Conservation (phyloP, 148 eudicot genomes). For the Vaccinium darrowii region DNA sequence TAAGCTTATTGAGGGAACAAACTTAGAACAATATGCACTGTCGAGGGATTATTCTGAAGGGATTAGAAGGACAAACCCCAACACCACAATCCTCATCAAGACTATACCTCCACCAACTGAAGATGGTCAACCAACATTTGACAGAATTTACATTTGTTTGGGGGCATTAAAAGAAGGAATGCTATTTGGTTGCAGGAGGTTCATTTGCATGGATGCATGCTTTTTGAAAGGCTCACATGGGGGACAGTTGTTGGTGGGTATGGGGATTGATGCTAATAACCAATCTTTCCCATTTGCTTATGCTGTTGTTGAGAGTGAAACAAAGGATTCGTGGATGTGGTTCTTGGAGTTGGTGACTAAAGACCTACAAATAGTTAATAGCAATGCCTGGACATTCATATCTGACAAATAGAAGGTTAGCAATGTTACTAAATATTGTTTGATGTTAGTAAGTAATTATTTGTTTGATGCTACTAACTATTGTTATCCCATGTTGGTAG, state of each 20-base stretch:
- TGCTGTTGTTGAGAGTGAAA: not conserved
- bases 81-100: not conserved
- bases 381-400: not conserved
- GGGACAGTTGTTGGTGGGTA: not conserved
- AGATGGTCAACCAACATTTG: not conserved
- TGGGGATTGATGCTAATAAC: not conserved
- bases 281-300: not conserved
- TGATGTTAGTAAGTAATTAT: too few relatives aligned
- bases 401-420: not conserved
- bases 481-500: not conserved
- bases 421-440: not conserved
- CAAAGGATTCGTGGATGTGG: not conserved
- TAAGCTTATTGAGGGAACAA: not conserved
- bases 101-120: not conserved
- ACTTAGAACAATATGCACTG: not conserved
- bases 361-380: not conserved
- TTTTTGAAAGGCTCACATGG: not conserved
- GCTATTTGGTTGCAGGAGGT: not conserved
- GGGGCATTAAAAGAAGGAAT: not conserved
- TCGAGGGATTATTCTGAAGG: not conserved
- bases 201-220: not conserved
- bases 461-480: too few relatives aligned
- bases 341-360: not conserved
- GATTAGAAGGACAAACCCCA: not conserved
- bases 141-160: not conserved